Conservation (phyloP, 495 filamentous ascomycete species). For the Penicillium chermesinum region DNA sequence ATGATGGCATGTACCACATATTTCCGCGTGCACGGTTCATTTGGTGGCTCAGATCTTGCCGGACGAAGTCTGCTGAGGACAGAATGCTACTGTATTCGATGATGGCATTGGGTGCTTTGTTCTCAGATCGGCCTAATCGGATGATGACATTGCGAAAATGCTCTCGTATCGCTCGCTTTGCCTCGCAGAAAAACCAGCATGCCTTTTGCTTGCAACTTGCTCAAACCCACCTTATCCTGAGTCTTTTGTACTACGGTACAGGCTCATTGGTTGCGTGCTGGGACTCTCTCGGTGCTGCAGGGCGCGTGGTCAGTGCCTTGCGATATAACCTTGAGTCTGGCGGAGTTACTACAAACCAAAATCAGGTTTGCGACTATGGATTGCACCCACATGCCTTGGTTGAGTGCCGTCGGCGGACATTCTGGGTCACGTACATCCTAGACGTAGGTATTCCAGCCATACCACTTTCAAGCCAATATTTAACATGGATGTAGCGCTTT, state of each 20-base stretch:
- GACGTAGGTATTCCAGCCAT: constrained; percentile 41
- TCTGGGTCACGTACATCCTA: constrained; percentile 61
- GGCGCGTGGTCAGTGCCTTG: constrained; percentile 52
- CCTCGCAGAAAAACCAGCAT: constrained; percentile 46
- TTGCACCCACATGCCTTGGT: constrained; percentile 52
- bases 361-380: constrained; percentile 48
- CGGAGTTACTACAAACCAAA: constrained; percentile 41
- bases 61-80: constrained; percentile 55
- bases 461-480: constrained; percentile 5
- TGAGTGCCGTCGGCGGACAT: constrained; percentile 62
- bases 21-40: constrained; percentile 52
- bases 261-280: constrained; percentile 49
- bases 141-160: constrained; percentile 45
- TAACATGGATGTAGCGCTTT: constrained; percentile 39
- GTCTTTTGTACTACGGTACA: constrained; percentile 58
- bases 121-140: constrained; percentile 50
- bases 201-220: constrained; percentile 54
- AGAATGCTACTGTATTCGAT: constrained; percentile 66
- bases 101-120: constrained; percentile 53
- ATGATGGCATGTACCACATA: constrained; percentile 50
- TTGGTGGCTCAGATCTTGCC: constrained; percentile 48
- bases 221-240: constrained; percentile 58
- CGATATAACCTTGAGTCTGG: constrained; percentile 58
- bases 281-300: constrained; percentile 55
- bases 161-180: constrained; percentile 54